Evolutionary conservation across 495 filamentous ascomycete species (phyloP), one percentile per base, ranked within the genome.

Genomic region (Saxophila tyrrhenica): DNA sequence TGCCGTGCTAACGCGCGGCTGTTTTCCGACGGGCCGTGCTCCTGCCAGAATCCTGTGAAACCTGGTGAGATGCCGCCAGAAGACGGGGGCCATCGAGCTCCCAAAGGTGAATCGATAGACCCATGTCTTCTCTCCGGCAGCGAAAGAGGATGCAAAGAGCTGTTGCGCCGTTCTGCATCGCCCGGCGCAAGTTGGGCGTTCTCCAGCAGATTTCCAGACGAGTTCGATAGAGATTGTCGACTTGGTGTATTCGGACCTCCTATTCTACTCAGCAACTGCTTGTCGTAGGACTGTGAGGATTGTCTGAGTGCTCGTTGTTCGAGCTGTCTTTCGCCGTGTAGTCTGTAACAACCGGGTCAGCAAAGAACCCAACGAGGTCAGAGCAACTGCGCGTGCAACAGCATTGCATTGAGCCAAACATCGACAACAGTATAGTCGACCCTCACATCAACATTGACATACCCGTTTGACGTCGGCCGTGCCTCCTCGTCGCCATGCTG

Each of bases 231-330:
- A 2, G 59, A 62, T 20, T 17, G 29, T 64, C 81, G 70, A 60
- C 80, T 75, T 38, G 77, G 58, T 58, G 80, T 78, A 65, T 80
- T 72, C 51, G 76, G 65, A 69, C 81, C 77, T 70, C 86, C 72
- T 72, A 81, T 82, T 64, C 86, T 90, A 44, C 85, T 86, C 23
- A 92, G 69, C 49, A 91, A 70, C 54, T 84, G 82, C 64, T 83
- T 83, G 60, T 94, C 89, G 62, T 92, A 92, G 24, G 79, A 79
- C 60, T 86, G 80, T 16, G 78, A 83, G 8, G 77, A 79, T 54
- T 75, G 79, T 64, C 78, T 74, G 32, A 81, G 69, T 49, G 78
- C 73, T 43, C 73, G 66, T 56, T 76, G 71, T 46, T 77, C 80
- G 39, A 82, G 70, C 44, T 80, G 74, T 42, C 67, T 71, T 63